Conservation (phyloP, 1,284 basidiomycete genomes). For the Ceratobasidium sp. region DNA sequence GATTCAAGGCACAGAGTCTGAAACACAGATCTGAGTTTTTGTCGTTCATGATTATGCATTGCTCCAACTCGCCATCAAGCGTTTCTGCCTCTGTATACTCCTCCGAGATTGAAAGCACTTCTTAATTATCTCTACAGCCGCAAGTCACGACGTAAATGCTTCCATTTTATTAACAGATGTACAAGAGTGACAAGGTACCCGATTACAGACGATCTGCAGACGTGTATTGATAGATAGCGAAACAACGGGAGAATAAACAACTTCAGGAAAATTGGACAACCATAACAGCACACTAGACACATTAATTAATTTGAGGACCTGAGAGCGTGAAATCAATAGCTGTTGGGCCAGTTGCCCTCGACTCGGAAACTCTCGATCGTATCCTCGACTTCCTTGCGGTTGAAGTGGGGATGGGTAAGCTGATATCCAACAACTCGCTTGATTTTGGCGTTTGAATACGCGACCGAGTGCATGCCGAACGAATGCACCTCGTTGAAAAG, state of each 20-base stretch:
- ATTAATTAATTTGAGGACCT: conserved; percentile 29
- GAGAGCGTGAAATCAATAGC: conserved; percentile 6
- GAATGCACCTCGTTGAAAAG: conserved; percentile 85
- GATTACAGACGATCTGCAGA: conserved; percentile 40
- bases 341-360: conserved; percentile 76
- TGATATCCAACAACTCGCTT: conserved; percentile 79
- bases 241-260: conserved; percentile 35
- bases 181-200: conserved; percentile 32
- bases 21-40: no score
- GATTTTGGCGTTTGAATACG: conserved; percentile 73
- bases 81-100: no score
- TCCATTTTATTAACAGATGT: conserved; percentile 41
- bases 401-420: conserved; percentile 70
- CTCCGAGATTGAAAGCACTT: no score
- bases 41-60: no score
- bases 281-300: conserved; percentile 15
- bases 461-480: conserved; percentile 71
- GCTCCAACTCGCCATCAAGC: conserved; percentile 2
- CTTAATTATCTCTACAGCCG: neutral
- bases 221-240: conserved; percentile 38
- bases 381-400: conserved; percentile 71
- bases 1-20: neutral
- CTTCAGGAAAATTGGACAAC: conserved; percentile 14
- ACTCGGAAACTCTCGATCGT: conserved; percentile 82
- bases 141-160: neutral